Conservation (phyloP, 2,329 filamentous ascomycete species). For the Laburnicola sp. region DNA sequence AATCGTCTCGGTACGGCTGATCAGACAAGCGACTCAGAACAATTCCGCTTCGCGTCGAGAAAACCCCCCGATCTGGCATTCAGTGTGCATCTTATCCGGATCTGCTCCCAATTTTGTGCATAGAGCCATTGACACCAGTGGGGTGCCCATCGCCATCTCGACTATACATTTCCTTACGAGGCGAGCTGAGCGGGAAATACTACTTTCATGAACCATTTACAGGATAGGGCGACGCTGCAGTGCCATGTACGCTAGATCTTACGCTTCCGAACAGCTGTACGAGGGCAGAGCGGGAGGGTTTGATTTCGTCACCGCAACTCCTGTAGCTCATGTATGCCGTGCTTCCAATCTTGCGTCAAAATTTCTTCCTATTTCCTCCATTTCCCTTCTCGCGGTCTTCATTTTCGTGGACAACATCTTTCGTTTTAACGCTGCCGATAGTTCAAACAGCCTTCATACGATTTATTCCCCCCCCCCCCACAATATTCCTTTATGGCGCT, state of each 20-base stretch:
- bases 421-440: neutral
- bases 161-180: neutral
- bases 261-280: slow-evolving; percentile 1
- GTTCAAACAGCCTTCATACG: no score
- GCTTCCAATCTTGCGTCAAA: neutral
- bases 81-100: neutral
- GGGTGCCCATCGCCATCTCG: neutral
- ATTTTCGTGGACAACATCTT: neutral
- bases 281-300: neutral
- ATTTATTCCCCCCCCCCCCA: no score
- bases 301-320: slow-evolving; percentile 4
- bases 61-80: neutral
- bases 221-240: neutral
- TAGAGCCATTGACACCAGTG: neutral
- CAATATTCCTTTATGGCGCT: neutral
- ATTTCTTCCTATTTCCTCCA: neutral
- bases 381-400: neutral
- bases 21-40: neutral
- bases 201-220: neutral
- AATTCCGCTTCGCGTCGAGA: neutral
- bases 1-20: neutral
- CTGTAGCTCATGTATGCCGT: slow-evolving; percentile 1
- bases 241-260: neutral
- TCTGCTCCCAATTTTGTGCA: neutral
- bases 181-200: neutral